Evolutionary conservation across 1,139 yeast genomes (phyloP).

Genomic region (Candida smagusa): DNA sequence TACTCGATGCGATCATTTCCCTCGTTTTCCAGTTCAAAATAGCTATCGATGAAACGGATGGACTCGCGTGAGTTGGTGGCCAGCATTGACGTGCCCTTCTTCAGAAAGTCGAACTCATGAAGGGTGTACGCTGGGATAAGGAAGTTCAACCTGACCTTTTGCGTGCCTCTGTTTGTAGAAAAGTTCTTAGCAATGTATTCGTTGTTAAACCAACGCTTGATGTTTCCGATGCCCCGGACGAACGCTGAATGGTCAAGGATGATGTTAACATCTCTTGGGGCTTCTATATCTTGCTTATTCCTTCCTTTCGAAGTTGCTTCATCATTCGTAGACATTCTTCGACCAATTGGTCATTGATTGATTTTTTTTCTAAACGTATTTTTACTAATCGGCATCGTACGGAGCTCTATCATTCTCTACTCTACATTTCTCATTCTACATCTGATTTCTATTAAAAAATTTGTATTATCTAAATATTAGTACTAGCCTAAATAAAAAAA

Average conservation of each 20-base stretch:
- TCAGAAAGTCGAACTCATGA: constrained; percentile 53
- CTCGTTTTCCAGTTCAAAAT: constrained; percentile 22
- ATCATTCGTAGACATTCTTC: not conserved
- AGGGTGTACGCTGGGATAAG: constrained; percentile 54
- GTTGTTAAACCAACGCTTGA: constrained; percentile 54
- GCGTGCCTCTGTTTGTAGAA: constrained; percentile 11
- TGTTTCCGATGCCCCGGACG: constrained; percentile 56
- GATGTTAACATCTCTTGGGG: constrained; percentile 25
- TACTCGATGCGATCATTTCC: constrained; percentile 14
- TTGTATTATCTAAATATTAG: constrained; percentile 1
- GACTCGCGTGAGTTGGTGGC: constrained; percentile 60
- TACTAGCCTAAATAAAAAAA: constrained; percentile 1
- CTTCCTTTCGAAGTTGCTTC: not conserved
- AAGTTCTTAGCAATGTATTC: constrained; percentile 28
- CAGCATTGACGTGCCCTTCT: constrained; percentile 51
- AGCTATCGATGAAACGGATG: constrained; percentile 48
- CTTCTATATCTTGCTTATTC: constrained; percentile 1
- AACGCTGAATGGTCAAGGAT: constrained; percentile 59
- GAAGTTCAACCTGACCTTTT: constrained; percentile 25
- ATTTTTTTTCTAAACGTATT: not conserved
- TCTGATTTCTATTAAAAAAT: too few species aligned
- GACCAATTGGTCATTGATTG: not conserved
- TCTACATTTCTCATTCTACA: too few species aligned
- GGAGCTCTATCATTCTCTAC: too few species aligned
- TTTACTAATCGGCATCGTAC: too few species aligned